phyloP scores from a whole-genome alignment of 352 stramenopile genomes.

The Pythium aphanidermatum region DNA sequence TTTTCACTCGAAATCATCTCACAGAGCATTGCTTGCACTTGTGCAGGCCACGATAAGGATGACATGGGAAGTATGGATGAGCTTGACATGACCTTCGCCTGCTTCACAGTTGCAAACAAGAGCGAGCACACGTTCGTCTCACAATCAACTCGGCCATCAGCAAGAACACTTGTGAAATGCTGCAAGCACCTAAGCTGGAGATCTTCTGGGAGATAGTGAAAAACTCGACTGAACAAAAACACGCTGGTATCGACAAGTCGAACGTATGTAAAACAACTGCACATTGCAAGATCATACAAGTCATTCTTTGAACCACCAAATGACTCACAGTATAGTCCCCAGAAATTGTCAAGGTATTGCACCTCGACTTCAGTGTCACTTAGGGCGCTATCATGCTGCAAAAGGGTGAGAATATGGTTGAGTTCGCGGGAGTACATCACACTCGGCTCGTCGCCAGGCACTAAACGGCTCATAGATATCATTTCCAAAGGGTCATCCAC shows the following conservation, averaged over 20 bases:
- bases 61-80: conserved; percentile 18
- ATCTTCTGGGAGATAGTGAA: conserved; percentile 77
- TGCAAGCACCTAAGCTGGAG: conserved; percentile 78
- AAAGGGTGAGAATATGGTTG: conserved; percentile 66
- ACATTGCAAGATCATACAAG: conserved; percentile 28
- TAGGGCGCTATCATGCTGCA: conserved; percentile 64
- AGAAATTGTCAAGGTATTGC: conserved; percentile 79
- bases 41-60: conserved; percentile 40
- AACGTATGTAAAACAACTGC: conserved; percentile 77
- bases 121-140: conserved; percentile 78
- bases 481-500: conserved; percentile 61
- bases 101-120: conserved; percentile 59
- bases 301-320: conserved; percentile 18
- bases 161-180: conserved; percentile 63
- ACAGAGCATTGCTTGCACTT: conserved; percentile 77
- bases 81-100: conserved; percentile 22
- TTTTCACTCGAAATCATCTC: conserved; percentile 74
- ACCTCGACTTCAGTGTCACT: conserved; percentile 81
- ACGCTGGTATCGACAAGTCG: conserved; percentile 74
- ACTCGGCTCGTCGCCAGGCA: conserved; percentile 54
- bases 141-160: conserved; percentile 50
- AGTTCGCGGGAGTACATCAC: conserved; percentile 68
- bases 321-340: conserved; percentile 33
- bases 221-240: conserved; percentile 69
- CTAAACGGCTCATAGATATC: conserved; percentile 41